A percentile compares a stretch with the other conserved stretches of the same genome.
phyloP scores from a whole-genome alignment of 768 basidiomycete genomes.

The Udeniomyces megalosporus region DNA sequence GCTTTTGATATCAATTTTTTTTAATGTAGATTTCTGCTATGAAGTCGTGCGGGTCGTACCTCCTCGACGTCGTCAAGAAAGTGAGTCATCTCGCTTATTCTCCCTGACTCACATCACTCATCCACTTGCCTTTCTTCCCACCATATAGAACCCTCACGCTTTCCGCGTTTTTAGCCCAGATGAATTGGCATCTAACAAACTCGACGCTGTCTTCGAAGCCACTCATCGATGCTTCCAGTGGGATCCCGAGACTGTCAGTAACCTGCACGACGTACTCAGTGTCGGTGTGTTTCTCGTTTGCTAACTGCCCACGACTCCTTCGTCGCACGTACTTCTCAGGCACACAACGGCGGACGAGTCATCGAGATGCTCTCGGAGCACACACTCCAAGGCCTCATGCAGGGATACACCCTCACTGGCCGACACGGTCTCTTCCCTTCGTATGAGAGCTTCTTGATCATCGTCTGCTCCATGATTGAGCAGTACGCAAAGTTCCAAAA shows the following conservation, averaged over 20 bases:
- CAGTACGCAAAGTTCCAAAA: constrained; percentile 71
- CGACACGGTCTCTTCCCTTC: constrained; percentile 60
- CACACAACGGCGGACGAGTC: constrained; percentile 54
- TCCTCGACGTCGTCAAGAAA: constrained; percentile 34
- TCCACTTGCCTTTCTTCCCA: background rate
- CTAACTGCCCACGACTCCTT: background rate
- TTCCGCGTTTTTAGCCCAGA: constrained; percentile 89
- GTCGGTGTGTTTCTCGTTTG: too few relatives aligned
- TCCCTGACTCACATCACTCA: background rate
- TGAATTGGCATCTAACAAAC: constrained; percentile 61
- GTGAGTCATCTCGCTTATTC: constrained; percentile 19
- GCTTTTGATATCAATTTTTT: too few relatives aligned
- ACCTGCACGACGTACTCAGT: too few relatives aligned
- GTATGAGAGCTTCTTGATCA: constrained; percentile 76
- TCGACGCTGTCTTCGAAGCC: constrained; percentile 57
- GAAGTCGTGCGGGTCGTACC: constrained; percentile 39
- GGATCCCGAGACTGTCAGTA: constrained; percentile 39
- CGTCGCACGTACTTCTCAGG: constrained; percentile 31
- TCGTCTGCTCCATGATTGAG: constrained; percentile 61
- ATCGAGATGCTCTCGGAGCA: constrained; percentile 63
- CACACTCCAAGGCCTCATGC: constrained; percentile 75
- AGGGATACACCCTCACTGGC: constrained; percentile 84
- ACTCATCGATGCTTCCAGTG: constrained; percentile 62
- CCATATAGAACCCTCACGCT: constrained; percentile 46
- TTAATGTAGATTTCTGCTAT: constrained; percentile 45